Percentiles rank a stretch among this genome's conserved stretches.
phyloP scores from a whole-genome alignment of 495 filamentous ascomycete genomes.

The Xylaria bambusicola region DNA sequence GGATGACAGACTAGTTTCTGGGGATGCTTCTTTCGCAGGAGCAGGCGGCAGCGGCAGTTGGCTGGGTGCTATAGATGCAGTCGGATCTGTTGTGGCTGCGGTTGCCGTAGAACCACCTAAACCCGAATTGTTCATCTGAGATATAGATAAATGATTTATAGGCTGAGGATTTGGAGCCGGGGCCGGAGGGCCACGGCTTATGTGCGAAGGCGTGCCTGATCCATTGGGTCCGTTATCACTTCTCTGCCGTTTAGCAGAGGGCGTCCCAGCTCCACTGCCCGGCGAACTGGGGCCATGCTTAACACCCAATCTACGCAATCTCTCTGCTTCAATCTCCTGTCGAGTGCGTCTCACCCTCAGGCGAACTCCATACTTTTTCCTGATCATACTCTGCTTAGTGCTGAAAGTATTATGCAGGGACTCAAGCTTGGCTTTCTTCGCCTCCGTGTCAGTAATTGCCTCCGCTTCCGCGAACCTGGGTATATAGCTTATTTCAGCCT shows the following conservation, averaged over 20 bases:
- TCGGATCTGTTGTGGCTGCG: slow-evolving; percentile 35
- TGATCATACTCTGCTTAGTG: slow-evolving; percentile 51
- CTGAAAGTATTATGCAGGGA: slow-evolving; percentile 48
- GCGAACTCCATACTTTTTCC: slow-evolving; percentile 50
- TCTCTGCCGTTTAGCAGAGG: slow-evolving; percentile 25
- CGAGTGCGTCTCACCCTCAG: slow-evolving; percentile 48
- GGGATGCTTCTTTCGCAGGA: background rate
- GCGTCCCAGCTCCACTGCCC: background rate
- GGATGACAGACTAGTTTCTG: slow-evolving; percentile 25
- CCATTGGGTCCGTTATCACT: slow-evolving; percentile 20
- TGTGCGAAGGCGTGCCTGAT: background rate
- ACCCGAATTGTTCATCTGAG: slow-evolving; percentile 33
- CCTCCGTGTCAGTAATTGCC: slow-evolving; percentile 34
- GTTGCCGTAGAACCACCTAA: slow-evolving; percentile 35
- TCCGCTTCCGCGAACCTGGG: slow-evolving; percentile 43
- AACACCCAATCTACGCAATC: slow-evolving; percentile 39
- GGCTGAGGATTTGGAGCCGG: background rate
- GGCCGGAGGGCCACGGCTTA: background rate
- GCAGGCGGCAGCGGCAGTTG: slow-evolving; percentile 14
- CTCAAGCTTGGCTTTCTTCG: slow-evolving; percentile 36
- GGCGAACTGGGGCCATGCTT: slow-evolving; percentile 20
- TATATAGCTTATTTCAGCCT: slow-evolving; percentile 40
- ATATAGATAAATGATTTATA: slow-evolving; percentile 34
- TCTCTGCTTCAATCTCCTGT: slow-evolving; percentile 45
- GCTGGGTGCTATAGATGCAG: slow-evolving; percentile 20